Conservation (phyloP, 805 yeast species). For the Maudiozyma bulderi region DNA sequence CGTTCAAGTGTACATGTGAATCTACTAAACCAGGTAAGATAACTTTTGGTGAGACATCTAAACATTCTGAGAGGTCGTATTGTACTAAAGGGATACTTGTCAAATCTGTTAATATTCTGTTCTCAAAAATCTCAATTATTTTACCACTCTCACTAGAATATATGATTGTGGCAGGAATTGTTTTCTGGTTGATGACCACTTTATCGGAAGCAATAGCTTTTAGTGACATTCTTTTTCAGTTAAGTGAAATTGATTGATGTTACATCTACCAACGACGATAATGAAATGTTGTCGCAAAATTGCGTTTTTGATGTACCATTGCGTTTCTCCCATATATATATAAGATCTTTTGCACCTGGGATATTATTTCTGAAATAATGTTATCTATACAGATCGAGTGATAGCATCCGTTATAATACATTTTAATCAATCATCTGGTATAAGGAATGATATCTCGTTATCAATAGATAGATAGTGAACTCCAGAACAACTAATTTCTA, state of each 20-base stretch:
- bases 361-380: too few species aligned
- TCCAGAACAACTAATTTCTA: too few species aligned
- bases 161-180: slow-evolving; percentile 55
- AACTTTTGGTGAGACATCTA: slow-evolving; percentile 51
- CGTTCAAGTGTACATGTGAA: slow-evolving; percentile 89
- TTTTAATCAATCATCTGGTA: too few species aligned
- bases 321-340: too few species aligned
- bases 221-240: slow-evolving; percentile 9
- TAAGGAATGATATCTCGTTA: too few species aligned
- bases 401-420: too few species aligned
- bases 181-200: slow-evolving; percentile 41
- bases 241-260: neutral
- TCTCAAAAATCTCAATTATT: slow-evolving; percentile 42
- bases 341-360: too few species aligned
- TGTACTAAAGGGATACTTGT: slow-evolving; percentile 33
- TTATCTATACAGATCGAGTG: too few species aligned
- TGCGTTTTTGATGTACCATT: too few species aligned
- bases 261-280: neutral
- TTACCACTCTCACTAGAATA: slow-evolving; percentile 49
- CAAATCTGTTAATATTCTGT: slow-evolving; percentile 27
- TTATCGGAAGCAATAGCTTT: slow-evolving; percentile 50
- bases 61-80: slow-evolving; percentile 38
- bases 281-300: neutral
- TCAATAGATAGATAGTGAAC: too few species aligned
- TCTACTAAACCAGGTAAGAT: slow-evolving; percentile 89